These are phyloP conservation scores for Claviceps monticola DNA, from an alignment of 2,329 filamentous ascomycete genomes.

Conservation along the genomic window DNA sequence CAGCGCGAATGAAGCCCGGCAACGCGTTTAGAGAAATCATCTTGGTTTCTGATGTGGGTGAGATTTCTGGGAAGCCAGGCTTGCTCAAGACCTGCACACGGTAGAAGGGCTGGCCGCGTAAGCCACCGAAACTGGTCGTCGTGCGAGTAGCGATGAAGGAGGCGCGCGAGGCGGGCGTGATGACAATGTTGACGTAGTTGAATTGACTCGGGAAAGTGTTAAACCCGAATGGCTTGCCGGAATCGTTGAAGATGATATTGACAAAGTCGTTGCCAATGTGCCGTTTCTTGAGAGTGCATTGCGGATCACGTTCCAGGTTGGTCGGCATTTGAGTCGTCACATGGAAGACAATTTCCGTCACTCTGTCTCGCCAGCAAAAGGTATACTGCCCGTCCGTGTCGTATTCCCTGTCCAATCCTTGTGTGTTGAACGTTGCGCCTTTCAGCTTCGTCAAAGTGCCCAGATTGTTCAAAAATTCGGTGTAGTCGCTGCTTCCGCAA, in stretches of 20 bases:
- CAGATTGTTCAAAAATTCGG: constrained; percentile 67
- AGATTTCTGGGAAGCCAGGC: constrained; percentile 81
- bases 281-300: constrained; percentile 73
- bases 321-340: constrained; percentile 97
- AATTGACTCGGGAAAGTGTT: constrained; percentile 90
- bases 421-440: constrained; percentile 79
- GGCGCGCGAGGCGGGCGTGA: constrained; percentile 71
- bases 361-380: constrained; percentile 87
- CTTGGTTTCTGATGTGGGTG: constrained; percentile 77
- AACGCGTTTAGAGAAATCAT: constrained; percentile 74
- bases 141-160: constrained; percentile 57
- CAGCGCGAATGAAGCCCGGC: constrained; percentile 70
- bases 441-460: constrained; percentile 72
- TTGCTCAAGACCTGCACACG: constrained; percentile 82
- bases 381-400: constrained; percentile 77
- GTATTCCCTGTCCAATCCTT: constrained; percentile 68
- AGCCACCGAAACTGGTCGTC: constrained; percentile 13
- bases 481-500: constrained; percentile 75
- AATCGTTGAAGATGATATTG: constrained; percentile 97
- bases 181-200: constrained; percentile 94
- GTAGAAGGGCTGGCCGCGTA: constrained; percentile 48
- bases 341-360: constrained; percentile 92
- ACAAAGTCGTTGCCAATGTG: constrained; percentile 98
- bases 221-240: constrained; percentile 76
- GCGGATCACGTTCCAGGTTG: constrained; percentile 59